Base-by-base conservation (phyloP, 2,329 filamentous ascomycete genomes). In the Reticulascus tulasneorum region DNA sequence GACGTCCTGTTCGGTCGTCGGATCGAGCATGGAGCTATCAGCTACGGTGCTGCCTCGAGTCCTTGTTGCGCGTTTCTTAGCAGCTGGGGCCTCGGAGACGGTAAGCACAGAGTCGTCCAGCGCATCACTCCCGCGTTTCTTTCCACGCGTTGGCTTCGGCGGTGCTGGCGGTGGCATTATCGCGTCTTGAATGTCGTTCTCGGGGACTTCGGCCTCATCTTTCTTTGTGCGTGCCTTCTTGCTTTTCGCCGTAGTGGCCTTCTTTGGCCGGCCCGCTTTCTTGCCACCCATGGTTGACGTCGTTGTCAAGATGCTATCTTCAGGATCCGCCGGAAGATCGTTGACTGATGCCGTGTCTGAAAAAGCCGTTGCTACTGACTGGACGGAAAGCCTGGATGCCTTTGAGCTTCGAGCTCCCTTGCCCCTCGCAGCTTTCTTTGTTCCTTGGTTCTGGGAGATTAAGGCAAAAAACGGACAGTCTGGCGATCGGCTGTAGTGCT, bases 381-480 rank as follows among this genome's bases (percentile, higher is more conserved):
- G 77, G 6, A 66, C 62, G 2, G 80, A 84, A 11, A 76, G 55
- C 22, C 86, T 77, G 4, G 85, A 86, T 8, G 73, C 70, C 55
- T 88, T 90, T 16, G 87, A 93, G 28, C 70, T 60, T 44, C 73
- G 64, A 11, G 61, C 75, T 58, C 53, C 63, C 55, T 69, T 84
- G 66, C 60, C 72, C 64, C 53, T 72, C 31, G 58, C 57, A 9
- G 72, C 58, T 45, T 77, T 74, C 63, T 84, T 84, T 19, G 74
- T 66, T 20, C 63, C 57, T 47, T 66, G 71, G 51, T 77, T 64
- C 50, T 73, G 71, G 52, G 69, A 77, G 18, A 75, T 71, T 19
- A 94, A 75, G 2, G 69, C 63, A 54, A 97, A 97, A 65, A 94
- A 97, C 11, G 79, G 72, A 55, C 93, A 98, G 17, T 83, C 72